Base-by-base conservation (phyloP, 2,329 filamentous ascomycete species). In the Penicillium sp. region DNA sequence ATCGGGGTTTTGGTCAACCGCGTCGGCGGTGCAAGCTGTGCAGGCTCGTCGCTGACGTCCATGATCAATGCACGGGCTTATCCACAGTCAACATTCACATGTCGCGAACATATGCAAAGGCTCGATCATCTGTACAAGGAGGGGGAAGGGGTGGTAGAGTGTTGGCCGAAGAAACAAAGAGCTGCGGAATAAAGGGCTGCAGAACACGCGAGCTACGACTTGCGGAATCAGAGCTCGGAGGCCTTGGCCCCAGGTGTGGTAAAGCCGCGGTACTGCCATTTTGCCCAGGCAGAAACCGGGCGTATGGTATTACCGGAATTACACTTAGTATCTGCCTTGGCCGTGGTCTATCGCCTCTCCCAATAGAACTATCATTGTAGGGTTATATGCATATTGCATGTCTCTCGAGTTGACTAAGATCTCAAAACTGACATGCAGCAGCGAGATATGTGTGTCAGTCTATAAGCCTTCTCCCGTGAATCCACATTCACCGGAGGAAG, bases 1-100 rank as follows among this genome's bases (percentile, higher is more conserved):
- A 82, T 80, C 25, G 78, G 73, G 55, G 77, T 68, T 19, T 67
- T 62, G 48, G 60, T 71, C 62, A 69, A 66, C 49, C 69, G 62
- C 52, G 63, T 58, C 57, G 69, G 68, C 43, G 71, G 62, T 33
- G 62, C 64, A 43, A 22, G 42, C n/a, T 22, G 25, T 37, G 37
- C 25, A 60, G 68, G 64, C 55, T 66, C 64, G 37, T 69, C 65
- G 60, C 59, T 66, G 56, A 65, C 64, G 60, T 74, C 70, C 71
- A 77, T 76, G 60, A 64, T 76, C 61, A 65, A 69, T 67, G 63
- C 65, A 61, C 62, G 60, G 57, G 62, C 55, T 58, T 53, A 57
- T 55, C 42, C 61, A 58, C 22, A 40, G 55, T 49, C 28, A 51
- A 33, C 45, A 57, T 56, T 48, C 55, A 28, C 52, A 60, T 48